Conservation (phyloP, 768 basidiomycete genomes). For the Neoboletus brunneissimus region DNA sequence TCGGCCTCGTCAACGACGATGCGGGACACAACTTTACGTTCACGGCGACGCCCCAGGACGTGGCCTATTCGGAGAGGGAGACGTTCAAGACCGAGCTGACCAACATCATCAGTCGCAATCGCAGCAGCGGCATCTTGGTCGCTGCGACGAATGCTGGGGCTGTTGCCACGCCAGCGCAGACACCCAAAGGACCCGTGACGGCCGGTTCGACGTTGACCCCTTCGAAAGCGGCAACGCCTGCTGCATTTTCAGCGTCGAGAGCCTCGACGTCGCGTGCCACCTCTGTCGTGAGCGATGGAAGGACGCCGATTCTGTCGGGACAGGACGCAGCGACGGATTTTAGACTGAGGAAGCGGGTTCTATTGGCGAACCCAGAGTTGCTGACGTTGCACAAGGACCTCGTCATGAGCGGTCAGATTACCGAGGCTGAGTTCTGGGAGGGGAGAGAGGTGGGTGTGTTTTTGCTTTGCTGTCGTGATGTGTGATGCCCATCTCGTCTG, state of each 20-base stretch:
- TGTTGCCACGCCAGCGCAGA: conserved; percentile 20
- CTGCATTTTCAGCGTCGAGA: conserved; percentile 34
- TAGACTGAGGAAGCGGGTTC: conserved; percentile 72
- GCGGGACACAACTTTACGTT: conserved; percentile 83
- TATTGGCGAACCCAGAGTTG: conserved; percentile 75
- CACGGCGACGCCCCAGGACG: conserved; percentile 53
- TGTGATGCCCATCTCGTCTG: not conserved
- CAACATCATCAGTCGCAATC: conserved; percentile 72
- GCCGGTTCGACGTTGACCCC: conserved; percentile 14
- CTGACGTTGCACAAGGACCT: conserved; percentile 82
- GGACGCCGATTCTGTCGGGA: conserved; percentile 53
- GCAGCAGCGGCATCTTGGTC: conserved; percentile 34
- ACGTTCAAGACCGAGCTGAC: conserved; percentile 80
- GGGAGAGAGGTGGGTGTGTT: conserved; percentile 73
- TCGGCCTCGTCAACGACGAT: conserved; percentile 66
- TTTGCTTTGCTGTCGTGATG: conserved; percentile 5
- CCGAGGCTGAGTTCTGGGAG: conserved; percentile 96
- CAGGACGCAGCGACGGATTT: conserved; percentile 66
- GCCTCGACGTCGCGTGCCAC: conserved; percentile 57
- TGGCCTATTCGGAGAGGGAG: conserved; percentile 72
- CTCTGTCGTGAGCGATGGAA: conserved; percentile 56
- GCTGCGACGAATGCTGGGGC: conserved; percentile 3
- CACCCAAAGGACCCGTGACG: conserved; percentile 26
- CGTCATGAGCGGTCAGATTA: conserved; percentile 80
- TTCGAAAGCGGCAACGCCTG: conserved; percentile 33